Base-by-base conservation (phyloP, 1,284 basidiomycete genomes). In the Violaceomyces palustris region DNA sequence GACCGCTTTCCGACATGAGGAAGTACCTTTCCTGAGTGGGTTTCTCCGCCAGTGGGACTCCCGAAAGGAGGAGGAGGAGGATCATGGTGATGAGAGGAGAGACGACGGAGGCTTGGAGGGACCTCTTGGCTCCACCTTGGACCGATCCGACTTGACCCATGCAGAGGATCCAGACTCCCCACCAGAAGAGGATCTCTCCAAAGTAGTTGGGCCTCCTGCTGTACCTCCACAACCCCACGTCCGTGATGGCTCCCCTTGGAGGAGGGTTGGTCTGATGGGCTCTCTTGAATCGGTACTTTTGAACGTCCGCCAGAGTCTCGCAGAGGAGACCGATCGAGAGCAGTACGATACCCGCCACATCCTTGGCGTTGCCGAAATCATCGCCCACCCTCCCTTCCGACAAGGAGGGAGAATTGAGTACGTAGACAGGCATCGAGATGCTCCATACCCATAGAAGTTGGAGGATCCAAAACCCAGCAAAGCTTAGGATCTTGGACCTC, bases 11-110 rank as follows among this genome's bases (percentile, higher is more conserved):
- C 15, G 79, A 79, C 68, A 83, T 77, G 37, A 84, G 74, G 71
- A 80, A 85, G 65, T 80, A 84, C 56, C 79, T 80, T 63, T 81
- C 79, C 4, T 83, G 83, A 17, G 80, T 78, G 1, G 84, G 83
- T 69, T 85, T 86, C 68, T 86, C 84, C 1, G 83, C 83, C 0
- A 82, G 82, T 0, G 85, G 85, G 14, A 87, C 67, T 3, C 85
- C 85, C 3, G 83, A 84, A 3, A 78, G 15, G 86, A 74, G 28
- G 81, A 50, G 42, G 35, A 44, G 39, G 14, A 68, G 51, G 14
- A 56, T 36, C 45, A 67, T 63, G 42, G 67, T 70, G 54, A 70
- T 63, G 42, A 69, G 39, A 0, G 67, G 67, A 26, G 66, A 68
- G 27, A 70, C 54, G 44, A 67, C 53, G 15, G 61, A 57, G 21